Conservation (phyloP, 352 stramenopile genomes). For the Phytopythium sindhum region DNA sequence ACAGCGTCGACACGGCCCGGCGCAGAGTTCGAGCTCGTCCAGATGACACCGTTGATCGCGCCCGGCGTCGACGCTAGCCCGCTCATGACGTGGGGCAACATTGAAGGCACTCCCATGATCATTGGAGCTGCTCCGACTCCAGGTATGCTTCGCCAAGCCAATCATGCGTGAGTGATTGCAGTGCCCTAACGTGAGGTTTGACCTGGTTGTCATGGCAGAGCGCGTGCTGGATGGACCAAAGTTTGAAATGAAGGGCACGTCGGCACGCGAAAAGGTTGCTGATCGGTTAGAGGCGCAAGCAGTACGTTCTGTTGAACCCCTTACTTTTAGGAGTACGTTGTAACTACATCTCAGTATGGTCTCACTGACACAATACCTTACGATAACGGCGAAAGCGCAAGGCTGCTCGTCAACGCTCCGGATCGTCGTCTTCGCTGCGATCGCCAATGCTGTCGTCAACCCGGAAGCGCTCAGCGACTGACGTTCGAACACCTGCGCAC, state of each 20-base stretch:
- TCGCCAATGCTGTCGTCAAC: slow-evolving; percentile 11
- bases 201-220: slow-evolving; percentile 17
- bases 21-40: slow-evolving; percentile 48
- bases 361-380: not conserved
- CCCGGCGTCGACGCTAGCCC: slow-evolving; percentile 71
- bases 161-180: not conserved
- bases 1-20: slow-evolving; percentile 5
- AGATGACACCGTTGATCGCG: slow-evolving; percentile 77
- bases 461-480: slow-evolving; percentile 26
- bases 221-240: slow-evolving; percentile 32
- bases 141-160: slow-evolving; percentile 22
- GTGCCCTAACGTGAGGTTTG: not conserved
- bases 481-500: slow-evolving; percentile 18
- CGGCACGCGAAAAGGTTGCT: slow-evolving; percentile 60
- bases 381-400: slow-evolving; percentile 6
- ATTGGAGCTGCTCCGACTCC: slow-evolving; percentile 32
- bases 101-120: slow-evolving; percentile 74
- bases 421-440: slow-evolving; percentile 1
- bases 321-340: not conserved
- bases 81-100: slow-evolving; percentile 84
- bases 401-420: not conserved
- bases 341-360: not conserved
- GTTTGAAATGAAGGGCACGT: slow-evolving; percentile 69
- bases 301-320: slow-evolving; percentile 21
- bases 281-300: slow-evolving; percentile 53